Conservation (phyloP, 169 alveolate species). For the Sarcocystis neurona region DNA sequence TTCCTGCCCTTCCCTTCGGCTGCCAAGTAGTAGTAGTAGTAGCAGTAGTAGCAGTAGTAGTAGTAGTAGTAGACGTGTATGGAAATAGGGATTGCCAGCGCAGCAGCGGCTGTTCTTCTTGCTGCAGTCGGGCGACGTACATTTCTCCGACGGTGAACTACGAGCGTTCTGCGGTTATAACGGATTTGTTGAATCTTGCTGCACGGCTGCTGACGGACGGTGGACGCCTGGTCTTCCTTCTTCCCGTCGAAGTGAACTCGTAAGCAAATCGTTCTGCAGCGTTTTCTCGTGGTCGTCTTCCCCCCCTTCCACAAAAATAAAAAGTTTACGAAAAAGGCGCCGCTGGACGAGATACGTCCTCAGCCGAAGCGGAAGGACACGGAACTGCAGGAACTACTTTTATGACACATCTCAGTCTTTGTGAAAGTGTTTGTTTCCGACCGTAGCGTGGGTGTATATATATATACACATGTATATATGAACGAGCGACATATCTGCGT, state of each 20-base stretch:
- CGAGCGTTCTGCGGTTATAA: constrained; percentile 16
- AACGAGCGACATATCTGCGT: too few species aligned
- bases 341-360: neutral
- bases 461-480: too few species aligned
- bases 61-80: too few species aligned
- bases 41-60: too few species aligned
- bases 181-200: constrained; percentile 52
- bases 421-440: neutral
- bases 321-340: neutral
- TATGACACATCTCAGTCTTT: neutral
- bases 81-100: too few species aligned
- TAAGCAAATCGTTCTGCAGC: constrained; percentile 6
- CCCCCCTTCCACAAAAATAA: neutral
- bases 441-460: too few species aligned
- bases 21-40: too few species aligned
- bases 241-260: constrained; percentile 51
- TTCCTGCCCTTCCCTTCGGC: too few species aligned
- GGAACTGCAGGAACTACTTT: neutral
- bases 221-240: constrained; percentile 59
- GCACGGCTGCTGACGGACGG: constrained; percentile 48
- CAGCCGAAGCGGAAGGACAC: neutral
- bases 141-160: constrained; percentile 51
- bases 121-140: constrained; percentile 40
- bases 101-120: too few species aligned
- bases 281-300: neutral